Evolutionary conservation across 148 eudicot genomes (phyloP).

Genomic region (Mesembryanthemum crystallinum): DNA sequence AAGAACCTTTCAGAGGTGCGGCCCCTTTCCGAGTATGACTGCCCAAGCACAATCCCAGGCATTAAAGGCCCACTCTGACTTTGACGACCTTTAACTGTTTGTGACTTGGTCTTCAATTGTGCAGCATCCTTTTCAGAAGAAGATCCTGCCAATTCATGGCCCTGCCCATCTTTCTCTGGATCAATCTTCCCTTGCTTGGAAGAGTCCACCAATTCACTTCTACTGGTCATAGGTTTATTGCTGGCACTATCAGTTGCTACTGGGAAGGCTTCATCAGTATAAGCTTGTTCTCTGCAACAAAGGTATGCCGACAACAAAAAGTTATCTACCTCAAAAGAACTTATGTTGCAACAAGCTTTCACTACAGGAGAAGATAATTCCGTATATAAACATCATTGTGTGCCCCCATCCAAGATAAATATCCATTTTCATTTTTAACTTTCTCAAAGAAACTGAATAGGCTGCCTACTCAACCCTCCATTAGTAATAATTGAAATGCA

Average conservation of each 20-base stretch:
- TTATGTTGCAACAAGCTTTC: not conserved
- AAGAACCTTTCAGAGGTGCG: conserved; percentile 62
- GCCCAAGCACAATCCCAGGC: conserved; percentile 65
- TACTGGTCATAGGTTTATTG: conserved; percentile 39
- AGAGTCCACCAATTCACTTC: conserved; percentile 36
- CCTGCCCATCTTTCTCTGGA: conserved; percentile 37
- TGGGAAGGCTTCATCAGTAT: conserved; percentile 24
- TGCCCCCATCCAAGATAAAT: not conserved
- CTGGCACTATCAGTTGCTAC: conserved; percentile 30
- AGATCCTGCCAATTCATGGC: conserved; percentile 43
- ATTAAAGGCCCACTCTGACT: conserved; percentile 84
- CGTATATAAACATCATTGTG: not conserved
- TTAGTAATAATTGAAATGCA: no score
- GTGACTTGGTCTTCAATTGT: conserved; percentile 47
- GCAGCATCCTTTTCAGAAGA: conserved; percentile 44
- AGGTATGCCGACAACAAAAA: not conserved
- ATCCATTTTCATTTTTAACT: not conserved
- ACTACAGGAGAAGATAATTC: not conserved
- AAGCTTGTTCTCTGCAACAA: conserved; percentile 50
- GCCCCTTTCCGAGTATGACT: conserved; percentile 59
- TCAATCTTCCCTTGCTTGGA: conserved; percentile 40
- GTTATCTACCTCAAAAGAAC: not conserved
- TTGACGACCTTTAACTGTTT: conserved; percentile 51
- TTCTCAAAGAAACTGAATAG: not conserved
- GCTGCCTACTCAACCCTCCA: not conserved